Evolutionary conservation across 495 filamentous ascomycete species (phyloP).

Genomic region (Xylaria curta): DNA sequence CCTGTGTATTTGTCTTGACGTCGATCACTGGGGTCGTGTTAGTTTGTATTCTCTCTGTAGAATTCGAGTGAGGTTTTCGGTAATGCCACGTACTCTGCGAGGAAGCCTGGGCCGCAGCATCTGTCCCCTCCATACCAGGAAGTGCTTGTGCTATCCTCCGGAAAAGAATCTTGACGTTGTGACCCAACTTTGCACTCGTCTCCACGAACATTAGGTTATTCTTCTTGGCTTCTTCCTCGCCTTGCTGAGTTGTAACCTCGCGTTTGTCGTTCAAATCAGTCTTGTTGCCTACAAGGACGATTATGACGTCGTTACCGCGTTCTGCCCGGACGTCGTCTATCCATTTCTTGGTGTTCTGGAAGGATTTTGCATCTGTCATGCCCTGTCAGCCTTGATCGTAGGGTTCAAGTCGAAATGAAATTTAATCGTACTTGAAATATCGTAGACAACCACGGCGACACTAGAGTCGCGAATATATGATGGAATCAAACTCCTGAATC

Average conservation of each 20-base stretch:
- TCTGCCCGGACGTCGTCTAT: constrained; percentile 97
- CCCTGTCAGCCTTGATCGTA: constrained; percentile 28
- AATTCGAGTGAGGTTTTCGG: not conserved
- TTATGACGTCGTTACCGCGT: constrained; percentile 96
- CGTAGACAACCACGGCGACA: constrained; percentile 97
- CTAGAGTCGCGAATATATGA: constrained; percentile 97
- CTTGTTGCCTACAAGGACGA: constrained; percentile 98
- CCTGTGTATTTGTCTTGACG: constrained; percentile 83
- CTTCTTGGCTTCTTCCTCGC: constrained; percentile 98
- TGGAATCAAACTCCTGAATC: constrained; percentile 94
- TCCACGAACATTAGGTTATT: constrained; percentile 97
- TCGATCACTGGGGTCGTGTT: constrained; percentile 75
- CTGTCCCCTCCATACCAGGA: constrained; percentile 94
- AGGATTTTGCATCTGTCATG: constrained; percentile 77
- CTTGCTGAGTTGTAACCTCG: constrained; percentile 91
- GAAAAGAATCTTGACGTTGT: constrained; percentile 97
- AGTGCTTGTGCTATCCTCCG: constrained; percentile 96
- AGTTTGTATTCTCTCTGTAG: constrained; percentile 29
- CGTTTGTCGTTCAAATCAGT: constrained; percentile 97
- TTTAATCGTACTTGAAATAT: constrained; percentile 76
- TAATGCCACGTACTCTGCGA: constrained; percentile 63
- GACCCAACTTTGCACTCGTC: constrained; percentile 96
- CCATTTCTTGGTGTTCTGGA: constrained; percentile 98
- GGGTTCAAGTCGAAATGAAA: constrained; percentile 1
- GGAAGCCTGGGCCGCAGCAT: constrained; percentile 64